phyloP scores from a whole-genome alignment of 2,329 filamentous ascomycete genomes.

The Colletotrichum filicis region DNA sequence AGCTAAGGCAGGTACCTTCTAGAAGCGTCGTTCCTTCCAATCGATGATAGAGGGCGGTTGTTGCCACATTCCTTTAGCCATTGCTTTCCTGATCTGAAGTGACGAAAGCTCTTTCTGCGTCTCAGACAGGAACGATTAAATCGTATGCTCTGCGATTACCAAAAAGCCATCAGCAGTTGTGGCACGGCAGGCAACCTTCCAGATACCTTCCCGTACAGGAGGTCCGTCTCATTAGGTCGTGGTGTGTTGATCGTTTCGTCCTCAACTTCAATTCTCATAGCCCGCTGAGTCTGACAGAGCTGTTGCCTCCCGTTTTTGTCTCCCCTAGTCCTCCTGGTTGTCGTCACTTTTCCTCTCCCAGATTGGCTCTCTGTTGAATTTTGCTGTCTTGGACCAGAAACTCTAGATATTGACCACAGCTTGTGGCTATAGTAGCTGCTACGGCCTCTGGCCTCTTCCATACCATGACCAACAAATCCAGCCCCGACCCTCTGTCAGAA shows the following conservation, averaged over 20 bases:
- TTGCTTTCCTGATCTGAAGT: not conserved
- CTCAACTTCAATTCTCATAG: not conserved
- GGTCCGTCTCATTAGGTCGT: no score
- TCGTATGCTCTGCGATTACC: not conserved
- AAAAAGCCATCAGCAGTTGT: not conserved
- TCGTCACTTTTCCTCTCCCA: not conserved
- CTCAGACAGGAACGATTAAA: fast-evolving
- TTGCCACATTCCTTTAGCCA: not conserved
- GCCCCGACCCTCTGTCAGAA: not conserved
- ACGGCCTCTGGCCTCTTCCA: no score
- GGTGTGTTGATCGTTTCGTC: no score
- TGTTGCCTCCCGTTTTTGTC: not conserved
- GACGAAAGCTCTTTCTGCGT: not conserved
- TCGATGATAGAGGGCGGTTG: not conserved
- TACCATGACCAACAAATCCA: not conserved
- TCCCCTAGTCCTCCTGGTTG: not conserved
- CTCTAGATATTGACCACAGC: not conserved
- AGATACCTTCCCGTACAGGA: not conserved
- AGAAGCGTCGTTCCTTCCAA: not conserved
- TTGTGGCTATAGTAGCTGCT: not conserved
- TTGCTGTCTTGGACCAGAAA: not conserved
- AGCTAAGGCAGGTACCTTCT: not conserved
- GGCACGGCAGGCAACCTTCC: not conserved
- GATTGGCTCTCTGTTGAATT: not conserved
- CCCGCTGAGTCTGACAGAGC: not conserved